Percentiles rank a stretch among this genome's conserved stretches.
phyloP scores from a whole-genome alignment of 768 basidiomycete genomes.

The Trametes coccinea region DNA sequence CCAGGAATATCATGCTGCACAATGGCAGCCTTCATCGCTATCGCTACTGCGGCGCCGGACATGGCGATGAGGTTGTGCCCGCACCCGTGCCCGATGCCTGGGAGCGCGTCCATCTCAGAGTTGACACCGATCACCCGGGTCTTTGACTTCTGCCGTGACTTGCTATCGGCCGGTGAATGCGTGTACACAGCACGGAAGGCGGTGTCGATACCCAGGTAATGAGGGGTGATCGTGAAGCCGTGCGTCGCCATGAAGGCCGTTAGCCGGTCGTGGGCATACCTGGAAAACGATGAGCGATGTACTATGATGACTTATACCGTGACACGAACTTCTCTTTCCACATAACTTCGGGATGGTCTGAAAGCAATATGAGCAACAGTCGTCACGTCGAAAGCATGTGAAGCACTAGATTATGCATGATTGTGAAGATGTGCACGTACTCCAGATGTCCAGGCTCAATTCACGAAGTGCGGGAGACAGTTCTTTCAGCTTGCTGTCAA shows the following conservation, averaged over 20 bases:
- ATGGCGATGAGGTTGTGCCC: conserved; percentile 85
- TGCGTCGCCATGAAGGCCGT: conserved; percentile 65
- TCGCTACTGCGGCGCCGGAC: conserved; percentile 70
- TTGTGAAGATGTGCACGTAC: conserved; percentile 39
- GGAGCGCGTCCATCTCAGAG: conserved; percentile 71
- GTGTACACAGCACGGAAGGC: conserved; percentile 78
- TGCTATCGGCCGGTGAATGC: conserved; percentile 50
- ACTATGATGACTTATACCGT: conserved; percentile 38
- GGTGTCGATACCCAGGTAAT: conserved; percentile 70
- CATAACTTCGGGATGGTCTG: conserved; percentile 23
- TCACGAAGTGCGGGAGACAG: conserved; percentile 55
- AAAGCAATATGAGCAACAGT: background rate
- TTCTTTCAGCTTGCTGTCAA: conserved; percentile 54
- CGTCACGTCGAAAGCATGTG: background rate
- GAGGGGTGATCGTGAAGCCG: conserved; percentile 70
- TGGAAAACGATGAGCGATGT: conserved; percentile 32
- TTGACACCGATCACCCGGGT: conserved; percentile 71
- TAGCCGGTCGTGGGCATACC: conserved; percentile 71
- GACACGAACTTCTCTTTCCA: conserved; percentile 19
- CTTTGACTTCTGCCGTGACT: background rate
- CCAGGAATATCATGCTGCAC: conserved; percentile 62
- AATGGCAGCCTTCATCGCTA: conserved; percentile 72
- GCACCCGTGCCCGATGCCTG: conserved; percentile 64
- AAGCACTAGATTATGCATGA: background rate
- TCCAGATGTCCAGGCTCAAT: conserved; percentile 71